These are phyloP conservation scores for Papiliotrema nemorosa DNA, from an alignment of 1,284 basidiomycete species.

Conservation along the genomic window DNA sequence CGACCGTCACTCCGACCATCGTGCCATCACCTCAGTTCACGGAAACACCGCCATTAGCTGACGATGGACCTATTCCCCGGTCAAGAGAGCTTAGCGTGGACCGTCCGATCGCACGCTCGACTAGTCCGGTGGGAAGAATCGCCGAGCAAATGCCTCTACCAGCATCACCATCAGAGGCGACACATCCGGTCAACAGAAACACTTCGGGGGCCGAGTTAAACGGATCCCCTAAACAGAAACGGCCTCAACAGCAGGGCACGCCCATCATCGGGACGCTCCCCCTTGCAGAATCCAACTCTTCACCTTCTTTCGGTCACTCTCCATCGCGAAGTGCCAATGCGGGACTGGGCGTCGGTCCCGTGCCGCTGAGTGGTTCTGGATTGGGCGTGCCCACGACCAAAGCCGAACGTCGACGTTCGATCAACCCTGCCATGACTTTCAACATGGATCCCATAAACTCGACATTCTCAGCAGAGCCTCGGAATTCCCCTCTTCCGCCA, in stretches of 20 bases:
- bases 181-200: not conserved
- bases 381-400: constrained; percentile 41
- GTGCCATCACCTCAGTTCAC: not conserved
- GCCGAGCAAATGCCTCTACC: constrained; percentile 20
- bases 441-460: constrained; percentile 39
- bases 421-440: constrained; percentile 49
- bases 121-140: constrained; percentile 13
- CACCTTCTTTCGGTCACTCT: constrained; percentile 1
- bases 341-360: constrained; percentile 20
- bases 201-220: not conserved
- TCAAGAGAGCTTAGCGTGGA: constrained; percentile 21
- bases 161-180: constrained; percentile 20
- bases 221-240: constrained; percentile 7
- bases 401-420: constrained; percentile 45
- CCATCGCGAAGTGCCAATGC: constrained; percentile 10
- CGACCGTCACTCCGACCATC: constrained; percentile 3
- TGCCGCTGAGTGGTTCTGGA: constrained; percentile 12
- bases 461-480: constrained; percentile 30
- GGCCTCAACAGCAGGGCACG: not conserved
- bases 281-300: not conserved
- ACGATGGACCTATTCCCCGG: constrained; percentile 5
- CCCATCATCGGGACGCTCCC: constrained; percentile 6
- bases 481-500: constrained; percentile 36
- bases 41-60: not conserved
- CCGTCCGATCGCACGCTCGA: constrained; percentile 10